phyloP scores from a whole-genome alignment of 1,139 yeast species.

The Pichia sp. region DNA sequence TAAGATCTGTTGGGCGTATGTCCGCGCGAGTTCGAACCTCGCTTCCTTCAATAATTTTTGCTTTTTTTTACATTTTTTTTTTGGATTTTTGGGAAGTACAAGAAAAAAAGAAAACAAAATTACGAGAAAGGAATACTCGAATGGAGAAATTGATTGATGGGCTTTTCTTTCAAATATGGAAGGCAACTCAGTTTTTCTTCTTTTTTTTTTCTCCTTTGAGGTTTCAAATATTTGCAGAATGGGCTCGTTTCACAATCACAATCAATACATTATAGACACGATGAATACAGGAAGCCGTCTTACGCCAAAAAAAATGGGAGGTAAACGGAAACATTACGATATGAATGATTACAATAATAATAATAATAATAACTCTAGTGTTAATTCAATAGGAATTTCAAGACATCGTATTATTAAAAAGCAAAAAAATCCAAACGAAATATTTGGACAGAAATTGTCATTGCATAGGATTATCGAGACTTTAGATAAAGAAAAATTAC shows the following conservation, averaged over 20 bases:
- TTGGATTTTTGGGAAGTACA: no score
- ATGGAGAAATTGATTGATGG: no score
- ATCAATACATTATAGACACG: conserved; percentile 4
- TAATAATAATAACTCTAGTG: not conserved
- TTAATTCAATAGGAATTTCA: not conserved
- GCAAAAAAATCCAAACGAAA: conserved; percentile 34
- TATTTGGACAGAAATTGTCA: conserved; percentile 50
- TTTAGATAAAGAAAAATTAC: conserved; percentile 51
- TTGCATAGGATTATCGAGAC: conserved; percentile 60
- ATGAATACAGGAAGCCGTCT: conserved; percentile 2
- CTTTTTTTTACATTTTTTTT: not conserved
- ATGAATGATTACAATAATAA: not conserved
- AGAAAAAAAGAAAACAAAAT: no score
- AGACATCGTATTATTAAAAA: conserved; percentile 14
- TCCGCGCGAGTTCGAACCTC: conserved; percentile 88
- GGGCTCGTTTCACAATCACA: conserved; percentile 9
- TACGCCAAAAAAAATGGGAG: no score
- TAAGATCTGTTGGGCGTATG: conserved; percentile 36
- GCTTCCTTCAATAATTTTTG: conserved; percentile 62
- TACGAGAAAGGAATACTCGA: no score
- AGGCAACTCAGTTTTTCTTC: no score
- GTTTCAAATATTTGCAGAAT: no score
- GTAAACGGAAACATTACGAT: not conserved
- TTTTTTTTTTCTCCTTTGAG: no score
- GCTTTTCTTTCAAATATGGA: no score